Base-by-base conservation (phyloP, 768 basidiomycete species). In the Panaeolus cyanescens region DNA sequence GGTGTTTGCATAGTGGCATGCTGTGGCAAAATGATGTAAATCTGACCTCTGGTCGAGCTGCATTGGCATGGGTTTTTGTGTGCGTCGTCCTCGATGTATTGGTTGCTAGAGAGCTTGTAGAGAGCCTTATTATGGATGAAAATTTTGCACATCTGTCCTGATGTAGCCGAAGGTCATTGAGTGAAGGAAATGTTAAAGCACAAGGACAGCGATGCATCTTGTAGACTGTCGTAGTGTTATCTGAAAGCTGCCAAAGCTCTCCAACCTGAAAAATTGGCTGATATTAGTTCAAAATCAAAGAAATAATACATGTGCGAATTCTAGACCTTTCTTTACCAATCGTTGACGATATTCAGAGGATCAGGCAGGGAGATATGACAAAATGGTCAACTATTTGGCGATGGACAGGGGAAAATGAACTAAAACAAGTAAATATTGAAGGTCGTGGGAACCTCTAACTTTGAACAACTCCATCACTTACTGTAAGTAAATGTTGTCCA, bases 401-500 rank as follows among this genome's bases (percentile, higher is more conserved):
- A 25, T 28, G 37, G 37, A n/a, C 15, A 39, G 25, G 45, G 45
- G 45, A n/a, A 13, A 28, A 50, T 28, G 45, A 50, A 50, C 45
- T 13, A 50, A 50, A 28, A 15, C 22, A 50, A 28, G 45, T 50
- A 9, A 28, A 28, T 22, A 5, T n/a, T 50, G 25, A 28, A n/a
- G 12, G 30, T 50, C 45, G 45, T 50, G 45, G 10, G 45, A 50
- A 50, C 45, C 30, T 42, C 25, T 12, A 50, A 28, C 45, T 20
- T 50, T 50, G 45, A 50, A 50, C 45, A 50, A 50, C 45, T 28
- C 45, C 45, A 50, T 50, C 45, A 50, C 25, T 50, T n/a, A n/a
- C n/a, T n/a, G n/a, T n/a, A n/a, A n/a, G 45, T 50, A 50, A 50
- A 32, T 56, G 20, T 33, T 37, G 8, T 34, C 0, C 20, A 55